Percentiles rank a stretch among this genome's conserved stretches.
Conservation (phyloP, 306 rosid species). For the Gynostemma pentaphyllum region DNA sequence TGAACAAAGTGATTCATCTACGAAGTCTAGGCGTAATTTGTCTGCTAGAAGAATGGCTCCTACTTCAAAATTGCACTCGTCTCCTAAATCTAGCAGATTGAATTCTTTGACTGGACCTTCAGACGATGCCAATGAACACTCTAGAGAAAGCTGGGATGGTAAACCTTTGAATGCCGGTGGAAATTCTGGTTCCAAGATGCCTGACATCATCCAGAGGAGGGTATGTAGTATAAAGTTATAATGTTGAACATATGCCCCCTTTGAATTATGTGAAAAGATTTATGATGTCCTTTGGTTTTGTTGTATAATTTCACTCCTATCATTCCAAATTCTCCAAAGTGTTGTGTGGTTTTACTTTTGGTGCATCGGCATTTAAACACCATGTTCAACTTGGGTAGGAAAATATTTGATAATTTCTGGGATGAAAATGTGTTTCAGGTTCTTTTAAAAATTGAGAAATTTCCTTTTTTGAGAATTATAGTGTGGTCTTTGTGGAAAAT, state of each 20-base stretch:
- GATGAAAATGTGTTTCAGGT: background rate
- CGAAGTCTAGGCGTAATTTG: conserved; percentile 46
- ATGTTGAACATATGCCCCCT: background rate
- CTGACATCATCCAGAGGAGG: conserved; percentile 77
- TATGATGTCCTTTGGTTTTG: background rate
- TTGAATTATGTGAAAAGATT: no score
- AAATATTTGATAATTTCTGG: background rate
- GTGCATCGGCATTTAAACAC: background rate
- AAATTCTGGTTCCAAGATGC: conserved; percentile 47
- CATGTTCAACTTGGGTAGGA: background rate
- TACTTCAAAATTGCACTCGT: conserved; percentile 49
- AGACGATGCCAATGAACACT: conserved; percentile 47
- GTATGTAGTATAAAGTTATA: conserved; percentile 28
- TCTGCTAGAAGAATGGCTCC: conserved; percentile 57
- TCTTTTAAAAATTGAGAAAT: background rate
- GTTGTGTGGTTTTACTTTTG: background rate
- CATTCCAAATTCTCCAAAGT: background rate
- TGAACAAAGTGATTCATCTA: conserved; percentile 52
- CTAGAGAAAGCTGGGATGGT: conserved; percentile 58
- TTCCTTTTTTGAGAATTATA: background rate
- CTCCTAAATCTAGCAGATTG: conserved; percentile 63
- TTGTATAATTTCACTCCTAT: background rate
- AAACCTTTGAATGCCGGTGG: conserved; percentile 49
- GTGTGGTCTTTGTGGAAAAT: background rate
- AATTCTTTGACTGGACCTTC: conserved; percentile 42